Base-by-base conservation (phyloP, 176 grass and related monocot genomes). In the Carex littledalei region DNA sequence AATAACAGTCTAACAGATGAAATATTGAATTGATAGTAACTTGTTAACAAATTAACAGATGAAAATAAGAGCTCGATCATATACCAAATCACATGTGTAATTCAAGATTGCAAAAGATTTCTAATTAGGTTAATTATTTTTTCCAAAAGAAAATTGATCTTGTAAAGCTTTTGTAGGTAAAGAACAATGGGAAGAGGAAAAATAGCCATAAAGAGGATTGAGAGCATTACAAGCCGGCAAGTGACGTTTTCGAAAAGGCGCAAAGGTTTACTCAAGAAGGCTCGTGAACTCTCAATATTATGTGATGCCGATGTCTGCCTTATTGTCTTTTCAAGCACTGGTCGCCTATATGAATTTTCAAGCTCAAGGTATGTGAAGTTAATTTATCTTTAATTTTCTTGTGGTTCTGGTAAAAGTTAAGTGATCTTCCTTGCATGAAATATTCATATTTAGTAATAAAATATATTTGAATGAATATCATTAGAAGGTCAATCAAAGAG, bases 191-290 rank as follows among this genome's bases (percentile, higher is more conserved):
- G 80, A 18, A 82, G 80, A 66, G 80, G 80, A 4, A 83, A 83
- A 50, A 54, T 83, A 64, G 35, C 24, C 1, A 83, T 83, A 49
- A 83, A 50, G 35, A 83, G 62, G 39, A 83, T 83, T 66, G 80
- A 83, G 12, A 83, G 47, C 59, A 31, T 20, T 21, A 67, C 80
- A 83, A 83, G 62, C 63, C 80, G 80, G 6, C 80, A 83, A 83
- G 80, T 83, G n/a, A 83, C 80, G 9, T 83, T 83, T 29, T 83
- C 80, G 0, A 83, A 83, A 53, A 83, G 80, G 37, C 80, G 80
- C 80, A 83, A 31, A 15, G 80, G 80, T 2, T 83, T 83, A 29
- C 59, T 83, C 11, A 83, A 83, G 59, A 83, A 83, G 39, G 80
- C 80, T 49, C 61, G 43, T 67, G 80, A 83, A 50, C 80, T 83